Evolutionary conservation across 2,329 filamentous ascomycete species (phyloP), one percentile per base, ranked within the genome.

Genomic region (Aureobasidium pullulans): DNA sequence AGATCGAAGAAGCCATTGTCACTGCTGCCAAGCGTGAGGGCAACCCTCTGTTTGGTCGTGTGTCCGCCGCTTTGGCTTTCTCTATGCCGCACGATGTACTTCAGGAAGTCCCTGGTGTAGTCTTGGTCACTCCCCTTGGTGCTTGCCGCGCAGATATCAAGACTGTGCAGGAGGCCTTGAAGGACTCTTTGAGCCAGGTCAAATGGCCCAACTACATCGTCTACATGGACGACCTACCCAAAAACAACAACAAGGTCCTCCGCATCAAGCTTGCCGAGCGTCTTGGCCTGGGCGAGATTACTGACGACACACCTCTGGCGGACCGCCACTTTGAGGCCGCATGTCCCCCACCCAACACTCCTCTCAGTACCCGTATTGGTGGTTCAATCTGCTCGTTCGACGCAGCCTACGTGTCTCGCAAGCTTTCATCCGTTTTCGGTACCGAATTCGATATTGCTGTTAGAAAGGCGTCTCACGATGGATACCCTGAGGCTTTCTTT

Each of bases 221-320:
- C 0, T 83, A 81, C 66, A 83, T 84, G 81, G 73, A 82, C 32
- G 76, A 76, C 42, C 79, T 82, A 1, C 82, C 79, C 60, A 78
- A 74, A 37, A 83, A 83, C 68, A 81, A 81, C 71, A 81, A 81
- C 71, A 84, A 84, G 64, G 71, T 83, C n/a, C 69, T 83, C 23
- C 76, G 81, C 2, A 81, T 83, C 64, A 77, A 74, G 62, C 69
- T 84, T 4, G 76, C 73, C 0, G 73, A 82, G 58, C 73, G 81
- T 3, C 68, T 83, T 4, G 66, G 69, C 2, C 64, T 84, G 15
- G 71, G 74, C 0, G 69, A 74, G 1, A 62, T 82, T 9, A 76
- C 74, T 0, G 78, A 82, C 31, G 68, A 72, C 5, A 78, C 73
- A 4, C 70, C 73, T 2, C 73, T 77, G 54, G 67, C 75, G 0